Base-by-base conservation (phyloP, 257 asterid species). In the Forsythia viridissima region DNA sequence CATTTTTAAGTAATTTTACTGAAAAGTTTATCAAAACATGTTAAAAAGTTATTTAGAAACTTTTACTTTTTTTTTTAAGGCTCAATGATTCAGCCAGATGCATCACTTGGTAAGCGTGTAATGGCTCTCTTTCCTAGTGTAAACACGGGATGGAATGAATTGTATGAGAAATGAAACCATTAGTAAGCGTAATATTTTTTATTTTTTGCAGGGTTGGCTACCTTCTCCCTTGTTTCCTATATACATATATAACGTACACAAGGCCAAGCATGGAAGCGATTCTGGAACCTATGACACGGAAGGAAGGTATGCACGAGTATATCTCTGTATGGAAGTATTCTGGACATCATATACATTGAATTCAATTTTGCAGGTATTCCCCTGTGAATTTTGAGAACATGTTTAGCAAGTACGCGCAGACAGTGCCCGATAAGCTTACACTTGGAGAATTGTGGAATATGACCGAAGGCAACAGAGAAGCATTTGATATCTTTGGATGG, bases 181-280 rank as follows among this genome's bases (percentile, higher is more conserved):
- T 55, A 21, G 21, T 55, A 2, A 15, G 9, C 5, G 9, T 59
- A n/a, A n/a, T 24, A 24, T 30, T 30, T 30, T 30, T 3, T 34
- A 37, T 1, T 8, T 63, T 1, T 24, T 67, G 41, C 77, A 93
- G 96, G 90, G 94, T 0, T 94, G 98, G 99, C 38, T 93, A 43
- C 98, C 99, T 16, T 83, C 88, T 59, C 97, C 92, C 3, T 72
- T 91, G 36, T 84, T 94, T 81, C 99, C 98, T 0, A 85, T 94
- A 77, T 89, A 93, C 84, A 66, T 94, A 4, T 46, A 78, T 59
- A 94, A 93, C 87, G 85, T 93, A 76, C 98, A 94, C 84, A 90
- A 81, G 83, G 79, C 92, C 55, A 94, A 90, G 86, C 97, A 94
- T 24, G 99, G 99, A 46, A 94, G 99, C 11, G 91, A 87, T 78